Evolutionary conservation across 441 rosid genomes (phyloP), one percentile per base, ranked within the genome.

Genomic region (Iberis amara): DNA sequence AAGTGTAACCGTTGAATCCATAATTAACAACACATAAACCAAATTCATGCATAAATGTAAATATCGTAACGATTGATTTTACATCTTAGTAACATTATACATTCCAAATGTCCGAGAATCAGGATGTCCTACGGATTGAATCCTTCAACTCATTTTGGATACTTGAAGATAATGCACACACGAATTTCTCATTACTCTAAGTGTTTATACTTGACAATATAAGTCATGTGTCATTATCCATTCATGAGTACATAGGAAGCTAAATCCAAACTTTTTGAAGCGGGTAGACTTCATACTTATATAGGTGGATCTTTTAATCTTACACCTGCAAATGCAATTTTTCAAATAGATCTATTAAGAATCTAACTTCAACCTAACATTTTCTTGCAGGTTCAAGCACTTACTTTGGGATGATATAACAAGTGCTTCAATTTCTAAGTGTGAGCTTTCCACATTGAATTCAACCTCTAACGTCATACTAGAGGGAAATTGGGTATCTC

Each of bases 401-500:
- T 5, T 52, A 37, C 44, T 4, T 52, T 24, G 12, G 35, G 36
- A 52, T 52, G 13, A 24, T 52, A 3, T 52, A 18, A 11, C 3
- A 3, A 11, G 36, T 38, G 55, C 33, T 52, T 52, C 57, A 11
- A 24, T 36, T 41, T 50, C 1, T 50, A 50, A 50, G 11, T 35
- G 18, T 11, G 8, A 18, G 26, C 42, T 36, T 50, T 36, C 32
- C 43, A 0, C 42, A 50, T 50, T 50, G 55, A 50, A 50, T 35
- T 50, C 55, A 50, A 4, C 24, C 35, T 13, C 46, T 53, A 53
- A 53, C 6, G 26, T 53, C 0, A 4, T 53, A 39, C 28, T 39
- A 53, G 47, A 53, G 47, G 38, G 38, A 32, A 55, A 44, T 55
- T 55, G 51, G 37, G 39, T 27, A 6, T 48, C 11, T 26, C 33